Percentiles rank a stretch among this genome's conserved stretches.
These are phyloP conservation scores for Paraphaeosphaeria sporulosa DNA, from an alignment of 2,329 filamentous ascomycete species.

Conservation along the genomic window DNA sequence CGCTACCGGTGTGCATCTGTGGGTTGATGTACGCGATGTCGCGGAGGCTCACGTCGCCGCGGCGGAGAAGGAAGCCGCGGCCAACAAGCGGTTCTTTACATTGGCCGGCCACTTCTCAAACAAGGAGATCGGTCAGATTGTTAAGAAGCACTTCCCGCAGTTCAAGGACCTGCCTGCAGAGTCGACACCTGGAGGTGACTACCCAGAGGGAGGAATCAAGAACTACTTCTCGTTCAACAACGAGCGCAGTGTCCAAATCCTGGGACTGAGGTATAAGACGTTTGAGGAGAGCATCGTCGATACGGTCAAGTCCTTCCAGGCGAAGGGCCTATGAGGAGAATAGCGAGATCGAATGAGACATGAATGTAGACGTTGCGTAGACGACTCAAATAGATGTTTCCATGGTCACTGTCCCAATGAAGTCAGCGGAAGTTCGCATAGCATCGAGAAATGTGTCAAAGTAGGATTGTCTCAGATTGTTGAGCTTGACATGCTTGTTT, in stretches of 20 bases:
- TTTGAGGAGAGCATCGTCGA: conserved; percentile 68
- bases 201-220: conserved; percentile 55
- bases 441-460: conserved; percentile 9
- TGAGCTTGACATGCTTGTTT: conserved; percentile 59
- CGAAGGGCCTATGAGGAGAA: conserved; percentile 53
- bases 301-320: conserved; percentile 69
- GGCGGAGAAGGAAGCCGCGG: conserved; percentile 62
- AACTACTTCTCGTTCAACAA: conserved; percentile 61
- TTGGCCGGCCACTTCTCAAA: conserved; percentile 67
- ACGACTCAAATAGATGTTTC: background rate
- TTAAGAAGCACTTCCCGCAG: conserved; percentile 64
- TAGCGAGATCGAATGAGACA: background rate
- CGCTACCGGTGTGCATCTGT: conserved; percentile 62
- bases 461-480: conserved; percentile 56
- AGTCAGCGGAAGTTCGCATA: background rate
- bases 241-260: conserved; percentile 59
- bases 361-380: background rate
- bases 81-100: conserved; percentile 71
- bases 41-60: conserved; percentile 70
- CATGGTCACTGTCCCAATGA: background rate
- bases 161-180: conserved; percentile 59
- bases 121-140: conserved; percentile 63
- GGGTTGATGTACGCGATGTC: conserved; percentile 62
- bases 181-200: conserved; percentile 53
- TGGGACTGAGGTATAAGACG: conserved; percentile 66